phyloP scores from a whole-genome alignment of 345 rosid genomes.

The Populus nigra region DNA sequence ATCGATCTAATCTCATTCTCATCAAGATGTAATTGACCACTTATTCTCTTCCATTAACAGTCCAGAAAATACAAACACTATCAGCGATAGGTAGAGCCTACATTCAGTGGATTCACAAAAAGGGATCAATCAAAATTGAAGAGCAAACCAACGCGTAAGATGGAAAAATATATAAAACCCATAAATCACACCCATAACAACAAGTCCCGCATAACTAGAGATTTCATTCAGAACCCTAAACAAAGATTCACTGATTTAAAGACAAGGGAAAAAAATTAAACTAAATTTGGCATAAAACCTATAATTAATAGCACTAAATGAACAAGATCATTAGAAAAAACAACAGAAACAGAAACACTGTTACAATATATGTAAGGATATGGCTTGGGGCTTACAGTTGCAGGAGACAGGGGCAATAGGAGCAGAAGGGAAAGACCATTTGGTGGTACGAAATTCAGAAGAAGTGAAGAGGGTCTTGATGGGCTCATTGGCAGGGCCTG shows the following conservation, averaged over 20 bases:
- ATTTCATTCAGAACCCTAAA: not conserved
- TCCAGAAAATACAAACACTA: not conserved
- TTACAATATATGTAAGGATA: not conserved
- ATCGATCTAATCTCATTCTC: too few relatives aligned
- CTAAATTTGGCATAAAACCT: not conserved
- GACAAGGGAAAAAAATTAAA: not conserved
- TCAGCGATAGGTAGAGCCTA: not conserved
- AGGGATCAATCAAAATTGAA: not conserved
- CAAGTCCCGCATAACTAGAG: too few relatives aligned
- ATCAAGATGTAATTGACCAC: not conserved
- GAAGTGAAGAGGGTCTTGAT: slow-evolving; percentile 65
- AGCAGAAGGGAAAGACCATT: slow-evolving; percentile 89
- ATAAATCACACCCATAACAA: not conserved
- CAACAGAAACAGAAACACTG: not conserved
- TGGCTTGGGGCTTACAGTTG: slow-evolving; percentile 42
- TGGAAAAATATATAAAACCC: too few relatives aligned
- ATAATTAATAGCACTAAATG: not conserved
- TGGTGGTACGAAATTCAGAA: slow-evolving; percentile 51
- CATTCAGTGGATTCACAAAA: not conserved
- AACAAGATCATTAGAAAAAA: not conserved
- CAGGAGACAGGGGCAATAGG: slow-evolving; percentile 66
- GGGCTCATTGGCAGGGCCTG: slow-evolving; percentile 89
- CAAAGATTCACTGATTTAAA: too few relatives aligned
- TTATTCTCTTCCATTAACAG: not conserved
- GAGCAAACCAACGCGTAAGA: not conserved